Conservation (phyloP, 176 grass and related monocot genomes). For the Oryza glumipatula region DNA sequence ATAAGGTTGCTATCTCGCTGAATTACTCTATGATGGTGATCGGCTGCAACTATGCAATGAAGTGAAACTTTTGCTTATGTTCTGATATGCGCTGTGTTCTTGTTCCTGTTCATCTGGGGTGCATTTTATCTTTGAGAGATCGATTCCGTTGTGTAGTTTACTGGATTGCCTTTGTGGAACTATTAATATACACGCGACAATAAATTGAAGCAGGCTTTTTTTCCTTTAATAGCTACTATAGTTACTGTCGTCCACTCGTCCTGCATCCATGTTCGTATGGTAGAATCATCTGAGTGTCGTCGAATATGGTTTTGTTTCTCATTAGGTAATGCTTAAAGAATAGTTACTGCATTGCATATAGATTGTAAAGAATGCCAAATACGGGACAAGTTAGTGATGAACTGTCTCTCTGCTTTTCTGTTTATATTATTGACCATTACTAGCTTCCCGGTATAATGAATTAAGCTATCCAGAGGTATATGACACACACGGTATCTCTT, state of each 20-base stretch:
- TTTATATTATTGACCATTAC: not conserved
- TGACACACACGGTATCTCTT: not conserved
- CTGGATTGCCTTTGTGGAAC: not conserved
- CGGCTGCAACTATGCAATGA: conserved; percentile 42
- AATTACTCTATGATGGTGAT: conserved; percentile 28
- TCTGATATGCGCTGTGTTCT: not conserved
- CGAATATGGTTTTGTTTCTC: not conserved
- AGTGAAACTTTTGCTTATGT: conserved; percentile 32
- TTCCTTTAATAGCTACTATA: not conserved
- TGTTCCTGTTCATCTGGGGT: not conserved
- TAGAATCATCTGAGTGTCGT: not conserved
- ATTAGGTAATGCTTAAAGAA: not conserved
- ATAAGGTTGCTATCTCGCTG: conserved; percentile 38
- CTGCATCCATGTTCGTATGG: not conserved
- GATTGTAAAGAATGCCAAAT: not conserved
- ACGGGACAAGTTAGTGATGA: not conserved
- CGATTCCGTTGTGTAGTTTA: not conserved
- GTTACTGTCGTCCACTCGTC: not conserved
- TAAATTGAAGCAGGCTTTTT: not conserved
- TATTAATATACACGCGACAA: too few relatives aligned
- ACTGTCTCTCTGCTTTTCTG: not conserved
- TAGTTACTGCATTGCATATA: not conserved
- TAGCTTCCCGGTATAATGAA: not conserved
- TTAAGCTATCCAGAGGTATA: not conserved
- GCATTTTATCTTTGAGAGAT: not conserved